Base-by-base conservation (phyloP, 2,329 filamentous ascomycete genomes). In the Sarocladiaceae sp. region DNA sequence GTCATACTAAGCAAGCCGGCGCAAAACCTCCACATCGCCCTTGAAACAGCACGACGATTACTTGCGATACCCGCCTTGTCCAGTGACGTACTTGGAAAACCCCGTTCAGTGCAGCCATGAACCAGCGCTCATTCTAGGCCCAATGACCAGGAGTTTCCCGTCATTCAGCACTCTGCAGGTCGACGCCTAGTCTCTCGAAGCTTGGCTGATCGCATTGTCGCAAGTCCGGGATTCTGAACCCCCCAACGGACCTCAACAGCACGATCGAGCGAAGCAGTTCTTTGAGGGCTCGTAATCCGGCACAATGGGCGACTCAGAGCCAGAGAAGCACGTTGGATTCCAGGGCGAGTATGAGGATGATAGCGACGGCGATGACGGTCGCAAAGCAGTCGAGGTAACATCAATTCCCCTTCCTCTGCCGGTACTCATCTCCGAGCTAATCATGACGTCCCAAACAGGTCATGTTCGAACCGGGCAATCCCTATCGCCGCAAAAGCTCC, bases 401-500 rank as follows among this genome's bases (percentile, higher is more conserved):
- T 6, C 49, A 26, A 33, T n/a, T n/a, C n/a, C n/a, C n/a, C n/a
- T n/a, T n/a, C 23, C 9, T 29, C n/a, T 16, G 4, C 5, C 3
- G 6, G 13, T 21, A 21, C 19, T 9, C 23, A 26, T 18, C 12
- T 16, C 37, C 13, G 6, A 7, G 13, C n/a, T n/a, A n/a, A n/a
- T n/a, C n/a, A n/a, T 44, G 39, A 46, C 40, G 16, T 23, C 19
- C 16, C 23, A 31, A 15, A 33, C 32, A 45, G 77, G 79, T 84
- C 41, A 71, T 78, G 18, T 83, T 85, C 54, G 80, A 84, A 49
- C 64, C 74, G 1, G 62, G 70, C 31, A 82, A 76, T 51, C 70
- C 72, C 0, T 80, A 82, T 53, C 75, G 81, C 18, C 74, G 81
- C 47, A 85, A 84, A 64, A 82, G 78, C 55, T 84, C 80, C 11